These are phyloP conservation scores for Penstemon barbatus DNA, from an alignment of 257 asterid species.

Conservation along the genomic window DNA sequence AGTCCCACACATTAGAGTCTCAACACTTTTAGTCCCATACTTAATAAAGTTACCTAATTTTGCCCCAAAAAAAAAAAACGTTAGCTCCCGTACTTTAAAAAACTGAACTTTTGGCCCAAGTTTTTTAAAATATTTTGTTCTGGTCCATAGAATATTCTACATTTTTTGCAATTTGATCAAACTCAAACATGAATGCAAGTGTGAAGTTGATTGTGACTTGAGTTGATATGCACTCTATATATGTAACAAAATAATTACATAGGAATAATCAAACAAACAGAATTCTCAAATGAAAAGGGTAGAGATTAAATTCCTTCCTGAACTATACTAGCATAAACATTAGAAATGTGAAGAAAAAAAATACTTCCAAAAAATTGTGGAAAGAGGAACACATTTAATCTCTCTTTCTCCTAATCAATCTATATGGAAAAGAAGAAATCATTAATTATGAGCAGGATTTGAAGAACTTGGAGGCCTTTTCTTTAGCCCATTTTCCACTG, in stretches of 20 bases:
- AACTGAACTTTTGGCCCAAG: no score
- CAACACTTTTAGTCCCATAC: no score
- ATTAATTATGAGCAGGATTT: slow-evolving; percentile 36
- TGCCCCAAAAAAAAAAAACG: no score
- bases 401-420: background rate
- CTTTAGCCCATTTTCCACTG: slow-evolving; percentile 30
- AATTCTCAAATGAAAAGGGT: slow-evolving; percentile 2
- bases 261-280: background rate
- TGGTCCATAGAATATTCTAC: background rate
- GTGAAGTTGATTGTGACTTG: background rate
- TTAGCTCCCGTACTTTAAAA: no score
- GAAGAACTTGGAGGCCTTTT: slow-evolving; percentile 30
- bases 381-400: slow-evolving; percentile 19
- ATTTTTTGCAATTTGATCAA: background rate
- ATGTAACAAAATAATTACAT: background rate
- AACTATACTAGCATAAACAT: slow-evolving; percentile 14
- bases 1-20: no score
- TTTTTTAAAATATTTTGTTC: no score
- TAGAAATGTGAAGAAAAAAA: background rate
- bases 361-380: slow-evolving; percentile 20
- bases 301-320: background rate
- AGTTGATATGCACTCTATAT: background rate
- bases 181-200: background rate
- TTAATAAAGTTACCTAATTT: no score
- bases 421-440: slow-evolving; percentile 3